Percentiles rank a stretch among this genome's conserved stretches.
Evolutionary conservation across 345 rosid genomes (phyloP).

Genomic region (Acer campestre): DNA sequence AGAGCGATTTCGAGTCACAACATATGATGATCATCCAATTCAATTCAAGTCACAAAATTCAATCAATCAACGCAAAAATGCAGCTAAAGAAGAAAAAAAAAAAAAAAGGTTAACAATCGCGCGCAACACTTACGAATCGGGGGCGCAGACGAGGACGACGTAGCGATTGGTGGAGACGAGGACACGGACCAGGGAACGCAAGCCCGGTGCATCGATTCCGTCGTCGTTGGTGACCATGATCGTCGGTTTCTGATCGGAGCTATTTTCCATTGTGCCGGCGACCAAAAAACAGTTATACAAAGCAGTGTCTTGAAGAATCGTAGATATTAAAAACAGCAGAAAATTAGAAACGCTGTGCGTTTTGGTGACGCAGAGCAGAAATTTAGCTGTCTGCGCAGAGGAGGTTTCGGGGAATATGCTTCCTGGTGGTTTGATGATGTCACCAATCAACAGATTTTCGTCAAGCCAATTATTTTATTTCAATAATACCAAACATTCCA

Average conservation of each 20-base stretch:
- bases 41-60: background rate
- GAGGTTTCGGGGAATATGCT: too few relatives aligned
- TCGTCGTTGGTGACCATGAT: constrained; percentile 90
- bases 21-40: background rate
- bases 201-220: constrained; percentile 90
- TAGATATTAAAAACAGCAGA: too few relatives aligned
- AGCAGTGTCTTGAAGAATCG: too few relatives aligned
- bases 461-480: too few relatives aligned
- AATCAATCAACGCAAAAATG: background rate
- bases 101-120: background rate
- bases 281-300: background rate
- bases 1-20: background rate
- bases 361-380: too few relatives aligned
- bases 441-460: too few relatives aligned
- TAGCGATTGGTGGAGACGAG: constrained; percentile 68
- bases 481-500: too few relatives aligned
- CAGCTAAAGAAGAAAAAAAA: background rate
- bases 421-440: too few relatives aligned
- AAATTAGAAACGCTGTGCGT: too few relatives aligned
- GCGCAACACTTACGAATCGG: constrained; percentile 63
- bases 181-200: constrained; percentile 65
- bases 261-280: constrained; percentile 12
- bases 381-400: too few relatives aligned
- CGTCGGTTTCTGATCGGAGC: constrained; percentile 38
- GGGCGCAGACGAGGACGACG: constrained; percentile 81